These are phyloP conservation scores for Chlorella variabilis DNA, from an alignment of 163 green algal species.

Conservation along the genomic window DNA sequence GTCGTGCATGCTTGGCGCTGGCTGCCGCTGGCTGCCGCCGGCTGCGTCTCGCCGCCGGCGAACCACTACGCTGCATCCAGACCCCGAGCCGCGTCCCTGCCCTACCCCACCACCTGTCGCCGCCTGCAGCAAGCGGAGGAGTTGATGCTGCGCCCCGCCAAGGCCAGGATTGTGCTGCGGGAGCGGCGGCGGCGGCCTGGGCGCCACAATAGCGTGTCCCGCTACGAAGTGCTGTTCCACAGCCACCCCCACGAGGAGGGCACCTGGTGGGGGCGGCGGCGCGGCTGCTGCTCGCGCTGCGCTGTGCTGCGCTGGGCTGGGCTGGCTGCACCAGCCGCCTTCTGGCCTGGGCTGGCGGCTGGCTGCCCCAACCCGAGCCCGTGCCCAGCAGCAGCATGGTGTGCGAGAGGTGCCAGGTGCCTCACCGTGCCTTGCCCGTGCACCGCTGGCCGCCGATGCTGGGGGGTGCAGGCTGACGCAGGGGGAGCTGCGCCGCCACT, in stretches of 20 bases:
- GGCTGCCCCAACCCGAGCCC: too few relatives aligned
- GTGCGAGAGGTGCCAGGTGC: too few relatives aligned
- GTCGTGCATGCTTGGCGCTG: too few relatives aligned
- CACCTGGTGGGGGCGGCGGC: background rate
- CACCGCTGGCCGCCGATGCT: background rate
- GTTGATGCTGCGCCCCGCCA: background rate
- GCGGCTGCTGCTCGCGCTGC: background rate
- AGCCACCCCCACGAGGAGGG: constrained; percentile 12
- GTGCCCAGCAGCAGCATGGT: too few relatives aligned
- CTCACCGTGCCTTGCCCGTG: too few relatives aligned
- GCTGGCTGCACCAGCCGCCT: too few relatives aligned
- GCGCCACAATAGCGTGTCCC: background rate
- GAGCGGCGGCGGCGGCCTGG: background rate
- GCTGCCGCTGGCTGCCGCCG: too few relatives aligned
- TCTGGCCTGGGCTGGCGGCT: too few relatives aligned
- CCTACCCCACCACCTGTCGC: too few relatives aligned
- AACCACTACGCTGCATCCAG: too few relatives aligned
- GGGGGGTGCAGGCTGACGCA: constrained; percentile 6
- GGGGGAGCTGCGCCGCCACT: constrained; percentile 11
- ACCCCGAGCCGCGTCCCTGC: too few relatives aligned
- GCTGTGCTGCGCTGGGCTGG: background rate
- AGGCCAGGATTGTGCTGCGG: constrained; percentile 7
- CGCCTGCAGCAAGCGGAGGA: constrained; percentile 25
- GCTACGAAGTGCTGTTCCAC: constrained; percentile 11
- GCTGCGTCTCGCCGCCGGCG: too few relatives aligned